These are phyloP conservation scores for Alternaria novae-zelandiae DNA, from an alignment of 2,329 filamentous ascomycete genomes.

Conservation along the genomic window DNA sequence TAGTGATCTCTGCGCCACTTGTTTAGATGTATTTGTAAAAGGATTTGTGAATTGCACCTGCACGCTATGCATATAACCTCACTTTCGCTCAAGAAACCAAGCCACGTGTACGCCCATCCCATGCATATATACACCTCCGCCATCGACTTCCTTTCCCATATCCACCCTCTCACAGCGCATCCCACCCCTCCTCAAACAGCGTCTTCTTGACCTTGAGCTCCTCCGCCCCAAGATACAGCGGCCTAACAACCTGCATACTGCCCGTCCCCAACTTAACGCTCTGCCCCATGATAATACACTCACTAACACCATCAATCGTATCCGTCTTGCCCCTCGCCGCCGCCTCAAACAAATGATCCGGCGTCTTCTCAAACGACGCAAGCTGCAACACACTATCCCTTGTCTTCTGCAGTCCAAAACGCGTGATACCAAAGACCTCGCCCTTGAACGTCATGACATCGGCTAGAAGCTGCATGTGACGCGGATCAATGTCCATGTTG, in stretches of 20 bases:
- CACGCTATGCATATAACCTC: not conserved
- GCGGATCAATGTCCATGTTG: constrained; percentile 93
- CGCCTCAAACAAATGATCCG: constrained; percentile 95
- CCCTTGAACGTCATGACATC: constrained; percentile 99
- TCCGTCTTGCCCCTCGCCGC: constrained; percentile 92
- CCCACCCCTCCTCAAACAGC: constrained; percentile 48
- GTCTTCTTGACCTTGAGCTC: constrained; percentile 36
- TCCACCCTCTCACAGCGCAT: constrained; percentile 27
- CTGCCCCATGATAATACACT: constrained; percentile 99
- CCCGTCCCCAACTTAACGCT: constrained; percentile 91
- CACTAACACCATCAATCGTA: constrained; percentile 88
- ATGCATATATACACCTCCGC: not conserved
- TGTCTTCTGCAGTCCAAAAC: constrained; percentile 96
- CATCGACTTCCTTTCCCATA: no score
- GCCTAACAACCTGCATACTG: constrained; percentile 85
- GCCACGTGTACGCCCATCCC: not conserved
- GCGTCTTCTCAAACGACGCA: constrained; percentile 96
- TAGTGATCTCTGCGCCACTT: not conserved
- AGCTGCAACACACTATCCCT: constrained; percentile 91
- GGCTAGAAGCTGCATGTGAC: constrained; percentile 95
- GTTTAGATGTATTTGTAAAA: not conserved
- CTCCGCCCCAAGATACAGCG: constrained; percentile 54
- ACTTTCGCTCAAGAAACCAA: not conserved
- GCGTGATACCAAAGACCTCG: constrained; percentile 93
- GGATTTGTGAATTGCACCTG: not conserved